phyloP scores from a whole-genome alignment of 345 rosid genomes.

The Eucalyptus erythrocorys region DNA sequence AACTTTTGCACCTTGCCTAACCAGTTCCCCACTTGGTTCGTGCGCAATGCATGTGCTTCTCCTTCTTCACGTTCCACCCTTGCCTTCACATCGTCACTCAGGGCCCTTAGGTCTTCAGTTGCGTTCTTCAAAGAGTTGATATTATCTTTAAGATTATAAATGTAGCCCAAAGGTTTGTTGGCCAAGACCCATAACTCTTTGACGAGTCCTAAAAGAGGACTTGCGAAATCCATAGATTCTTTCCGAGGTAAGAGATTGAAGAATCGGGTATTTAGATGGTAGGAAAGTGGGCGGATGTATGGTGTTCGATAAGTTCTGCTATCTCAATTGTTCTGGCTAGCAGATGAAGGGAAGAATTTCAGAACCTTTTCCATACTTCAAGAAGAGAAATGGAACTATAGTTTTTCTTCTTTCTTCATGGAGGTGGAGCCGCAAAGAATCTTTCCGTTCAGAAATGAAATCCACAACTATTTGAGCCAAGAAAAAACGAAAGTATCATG shows the following conservation, averaged over 20 bases:
- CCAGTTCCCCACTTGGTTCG: neutral
- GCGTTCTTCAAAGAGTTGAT: too few relatives aligned
- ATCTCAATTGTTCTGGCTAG: neutral
- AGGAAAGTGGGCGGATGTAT: neutral
- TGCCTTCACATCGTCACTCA: neutral
- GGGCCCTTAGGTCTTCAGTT: neutral
- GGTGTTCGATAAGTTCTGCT: neutral
- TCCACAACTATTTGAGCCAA: neutral
- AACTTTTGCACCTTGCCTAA: neutral
- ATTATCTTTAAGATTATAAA: neutral
- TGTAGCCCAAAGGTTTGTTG: neutral
- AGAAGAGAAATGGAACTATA: neutral
- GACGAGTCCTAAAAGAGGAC: neutral
- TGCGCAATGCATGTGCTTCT: rapidly evolving
- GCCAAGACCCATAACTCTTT: neutral
- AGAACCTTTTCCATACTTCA: neutral
- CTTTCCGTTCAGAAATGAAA: neutral
- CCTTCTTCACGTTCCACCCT: neutral
- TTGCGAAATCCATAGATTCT: neutral
- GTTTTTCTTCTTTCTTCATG: neutral
- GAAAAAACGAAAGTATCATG: neutral
- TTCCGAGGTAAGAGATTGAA: neutral
- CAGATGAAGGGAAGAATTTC: neutral
- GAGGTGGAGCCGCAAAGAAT: neutral
- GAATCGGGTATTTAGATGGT: neutral